These are phyloP conservation scores for Lepidium sativum DNA, from an alignment of 345 rosid species.

Conservation along the genomic window DNA sequence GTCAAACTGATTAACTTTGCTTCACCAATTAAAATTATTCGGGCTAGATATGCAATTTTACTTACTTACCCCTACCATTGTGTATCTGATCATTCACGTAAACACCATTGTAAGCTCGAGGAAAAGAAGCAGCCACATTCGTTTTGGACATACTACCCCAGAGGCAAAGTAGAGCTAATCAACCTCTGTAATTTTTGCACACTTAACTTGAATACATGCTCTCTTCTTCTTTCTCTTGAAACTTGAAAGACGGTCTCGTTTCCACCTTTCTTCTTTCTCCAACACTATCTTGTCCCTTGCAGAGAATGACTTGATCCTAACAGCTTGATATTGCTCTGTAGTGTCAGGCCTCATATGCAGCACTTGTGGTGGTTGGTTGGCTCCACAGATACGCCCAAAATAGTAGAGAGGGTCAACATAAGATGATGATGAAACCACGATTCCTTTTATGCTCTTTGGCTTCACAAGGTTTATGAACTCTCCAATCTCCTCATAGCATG, in stretches of 20 bases:
- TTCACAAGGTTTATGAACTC: conserved; percentile 54
- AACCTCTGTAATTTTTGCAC: conserved; percentile 9
- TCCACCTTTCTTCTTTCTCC: conserved; percentile 21
- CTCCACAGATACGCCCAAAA: conserved; percentile 49
- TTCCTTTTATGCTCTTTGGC: conserved; percentile 58
- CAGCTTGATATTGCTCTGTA: conserved; percentile 9
- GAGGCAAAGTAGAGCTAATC: not conserved
- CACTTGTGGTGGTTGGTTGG: conserved; percentile 25
- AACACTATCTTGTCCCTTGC: conserved; percentile 10
- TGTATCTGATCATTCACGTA: not conserved
- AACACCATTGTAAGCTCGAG: not conserved
- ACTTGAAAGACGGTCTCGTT: not conserved
- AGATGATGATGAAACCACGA: conserved; percentile 56
- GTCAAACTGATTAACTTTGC: too few relatives aligned
- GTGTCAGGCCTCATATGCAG: conserved; percentile 18
- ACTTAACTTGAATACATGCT: conserved; percentile 10
- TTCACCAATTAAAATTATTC: not conserved
- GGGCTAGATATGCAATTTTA: not conserved
- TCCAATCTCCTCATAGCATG: conserved; percentile 58
- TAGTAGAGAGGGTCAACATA: conserved; percentile 58
- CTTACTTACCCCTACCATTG: not conserved
- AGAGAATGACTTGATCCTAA: conserved; percentile 15
- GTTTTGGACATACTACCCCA: not conserved
- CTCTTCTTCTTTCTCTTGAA: conserved; percentile 15
- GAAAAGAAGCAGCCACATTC: not conserved